phyloP scores from a whole-genome alignment of 192 early-diverging fungal species.

The Nowakowskiella sp. region DNA sequence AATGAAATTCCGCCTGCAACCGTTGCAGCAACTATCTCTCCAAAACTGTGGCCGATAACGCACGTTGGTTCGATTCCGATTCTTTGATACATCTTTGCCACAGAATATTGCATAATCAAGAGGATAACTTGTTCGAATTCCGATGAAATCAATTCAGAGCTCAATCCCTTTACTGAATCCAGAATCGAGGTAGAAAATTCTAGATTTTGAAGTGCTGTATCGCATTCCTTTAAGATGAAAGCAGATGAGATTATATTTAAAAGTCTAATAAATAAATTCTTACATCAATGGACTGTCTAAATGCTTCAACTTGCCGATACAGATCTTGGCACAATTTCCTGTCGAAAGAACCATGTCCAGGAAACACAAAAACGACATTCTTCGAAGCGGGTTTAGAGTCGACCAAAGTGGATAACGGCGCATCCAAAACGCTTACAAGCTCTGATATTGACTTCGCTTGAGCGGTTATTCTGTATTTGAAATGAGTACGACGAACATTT shows the following conservation, averaged over 20 bases:
- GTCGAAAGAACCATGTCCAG: constrained; percentile 6
- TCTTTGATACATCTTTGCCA: neutral
- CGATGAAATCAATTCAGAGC: neutral
- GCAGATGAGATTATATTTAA: too few species aligned
- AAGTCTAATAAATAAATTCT: too few species aligned
- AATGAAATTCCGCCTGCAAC: neutral
- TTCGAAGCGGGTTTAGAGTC: too few species aligned
- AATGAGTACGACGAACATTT: too few species aligned
- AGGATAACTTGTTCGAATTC: constrained; percentile 5
- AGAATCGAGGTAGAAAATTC: too few species aligned
- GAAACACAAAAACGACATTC: constrained; percentile 2
- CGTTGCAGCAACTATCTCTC: constrained; percentile 9
- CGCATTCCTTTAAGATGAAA: too few species aligned
- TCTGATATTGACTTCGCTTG: too few species aligned
- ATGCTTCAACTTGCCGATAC: neutral
- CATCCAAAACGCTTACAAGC: too few species aligned
- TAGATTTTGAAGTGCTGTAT: too few species aligned
- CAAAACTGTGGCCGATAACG: constrained; percentile 6
- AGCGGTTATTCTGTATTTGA: too few species aligned
- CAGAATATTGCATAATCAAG: neutral
- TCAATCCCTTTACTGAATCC: too few species aligned
- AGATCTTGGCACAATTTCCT: neutral
- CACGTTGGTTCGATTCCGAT: neutral
- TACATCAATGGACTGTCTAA: neutral
- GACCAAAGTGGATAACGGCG: too few species aligned